Evolutionary conservation across 73 alveolate species (phyloP).

Genomic region (Blepharisma stoltei): DNA sequence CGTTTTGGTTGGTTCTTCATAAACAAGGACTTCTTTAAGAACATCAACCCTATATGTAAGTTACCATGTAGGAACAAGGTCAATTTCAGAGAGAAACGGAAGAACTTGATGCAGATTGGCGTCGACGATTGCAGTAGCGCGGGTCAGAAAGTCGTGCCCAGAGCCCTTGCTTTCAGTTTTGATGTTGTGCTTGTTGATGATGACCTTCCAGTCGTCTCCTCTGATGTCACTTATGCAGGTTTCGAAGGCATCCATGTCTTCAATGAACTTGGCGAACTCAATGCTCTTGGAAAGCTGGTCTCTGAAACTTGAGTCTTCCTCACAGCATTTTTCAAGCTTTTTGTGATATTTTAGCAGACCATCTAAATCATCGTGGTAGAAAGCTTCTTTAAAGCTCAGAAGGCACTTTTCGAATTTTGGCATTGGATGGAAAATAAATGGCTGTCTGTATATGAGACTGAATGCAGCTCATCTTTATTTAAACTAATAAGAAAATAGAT

Average conservation of each 20-base stretch:
- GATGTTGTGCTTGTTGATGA: not conserved
- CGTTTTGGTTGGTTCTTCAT: not conserved
- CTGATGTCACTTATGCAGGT: not conserved
- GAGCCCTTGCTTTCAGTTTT: not conserved
- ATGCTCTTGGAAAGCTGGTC: too few relatives aligned
- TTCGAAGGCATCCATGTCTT: not conserved
- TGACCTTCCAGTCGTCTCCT: not conserved
- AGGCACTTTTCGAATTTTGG: too few relatives aligned
- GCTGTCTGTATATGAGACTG: too few relatives aligned
- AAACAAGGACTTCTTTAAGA: not conserved
- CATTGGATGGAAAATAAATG: too few relatives aligned
- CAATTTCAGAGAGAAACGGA: not conserved
- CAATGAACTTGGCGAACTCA: too few relatives aligned
- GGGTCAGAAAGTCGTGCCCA: slow-evolving; percentile 4
- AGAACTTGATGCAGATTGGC: not conserved
- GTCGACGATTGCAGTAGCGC: not conserved
- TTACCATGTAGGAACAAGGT: not conserved
- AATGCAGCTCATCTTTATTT: too few relatives aligned
- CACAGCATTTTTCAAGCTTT: too few relatives aligned
- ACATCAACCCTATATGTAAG: not conserved
- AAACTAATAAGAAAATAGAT: too few relatives aligned
- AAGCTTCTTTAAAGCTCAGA: too few relatives aligned
- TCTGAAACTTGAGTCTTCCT: too few relatives aligned
- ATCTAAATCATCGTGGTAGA: too few relatives aligned
- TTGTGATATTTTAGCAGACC: too few relatives aligned